Conservation (phyloP, 371 early-diverging fungal species). For the Homolaphlyctis polyrhiza region DNA sequence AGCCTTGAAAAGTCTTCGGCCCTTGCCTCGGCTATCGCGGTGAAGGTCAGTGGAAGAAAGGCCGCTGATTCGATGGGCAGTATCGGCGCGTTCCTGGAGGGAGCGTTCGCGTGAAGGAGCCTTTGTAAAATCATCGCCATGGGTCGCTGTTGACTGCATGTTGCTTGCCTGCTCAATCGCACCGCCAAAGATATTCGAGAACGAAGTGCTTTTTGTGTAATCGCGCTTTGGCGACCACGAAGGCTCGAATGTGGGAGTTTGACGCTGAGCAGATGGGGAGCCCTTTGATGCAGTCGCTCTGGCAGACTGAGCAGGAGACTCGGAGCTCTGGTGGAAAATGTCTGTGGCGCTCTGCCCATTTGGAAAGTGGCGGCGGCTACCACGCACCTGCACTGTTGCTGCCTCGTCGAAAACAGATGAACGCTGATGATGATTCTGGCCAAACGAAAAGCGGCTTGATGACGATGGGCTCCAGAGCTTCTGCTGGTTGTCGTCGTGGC, state of each 20-base stretch:
- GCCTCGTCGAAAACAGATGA: slow-evolving; percentile 5
- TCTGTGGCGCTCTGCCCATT: neutral
- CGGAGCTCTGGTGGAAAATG: neutral
- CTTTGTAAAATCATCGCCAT: neutral
- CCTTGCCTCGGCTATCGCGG: slow-evolving; percentile 1
- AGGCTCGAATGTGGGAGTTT: neutral
- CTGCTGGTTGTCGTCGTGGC: too few relatives aligned
- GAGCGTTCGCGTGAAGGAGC: neutral
- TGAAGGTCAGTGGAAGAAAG: neutral
- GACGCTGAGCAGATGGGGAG: neutral
- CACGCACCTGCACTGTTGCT: neutral
- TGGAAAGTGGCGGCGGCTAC: neutral
- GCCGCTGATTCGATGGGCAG: neutral
- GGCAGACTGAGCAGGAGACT: neutral
- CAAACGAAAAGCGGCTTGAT: too few relatives aligned
- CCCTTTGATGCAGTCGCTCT: neutral
- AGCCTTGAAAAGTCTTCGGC: neutral
- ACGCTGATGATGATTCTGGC: neutral
- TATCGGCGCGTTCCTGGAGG: neutral
- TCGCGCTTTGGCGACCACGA: slow-evolving; percentile 2
- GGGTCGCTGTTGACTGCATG: neutral
- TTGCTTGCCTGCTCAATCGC: neutral
- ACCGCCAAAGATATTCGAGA: neutral
- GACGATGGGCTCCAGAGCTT: too few relatives aligned
- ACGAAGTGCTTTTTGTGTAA: slow-evolving; percentile 4